These are phyloP conservation scores for Eimeria acervulina DNA, from an alignment of 169 alveolate species.

Conservation along the genomic window DNA sequence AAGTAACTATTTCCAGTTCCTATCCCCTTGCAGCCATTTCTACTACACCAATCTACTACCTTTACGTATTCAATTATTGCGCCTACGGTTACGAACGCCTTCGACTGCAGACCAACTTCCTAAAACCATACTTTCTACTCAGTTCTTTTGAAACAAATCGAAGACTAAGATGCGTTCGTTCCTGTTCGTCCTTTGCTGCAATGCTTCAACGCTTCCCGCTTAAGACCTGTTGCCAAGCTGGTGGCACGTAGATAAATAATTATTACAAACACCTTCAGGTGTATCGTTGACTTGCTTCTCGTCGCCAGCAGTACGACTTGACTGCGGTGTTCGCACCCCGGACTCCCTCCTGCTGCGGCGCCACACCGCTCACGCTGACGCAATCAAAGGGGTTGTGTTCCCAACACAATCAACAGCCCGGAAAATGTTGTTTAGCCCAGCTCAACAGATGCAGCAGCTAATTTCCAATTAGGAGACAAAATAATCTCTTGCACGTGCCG, in stretches of 20 bases:
- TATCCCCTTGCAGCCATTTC: background rate
- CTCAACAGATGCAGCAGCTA: constrained; percentile 3
- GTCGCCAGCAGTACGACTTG: background rate
- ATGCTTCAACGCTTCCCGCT: background rate
- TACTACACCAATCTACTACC: background rate
- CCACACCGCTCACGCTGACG: background rate
- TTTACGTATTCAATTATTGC: background rate
- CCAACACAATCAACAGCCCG: background rate
- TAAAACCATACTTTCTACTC: background rate
- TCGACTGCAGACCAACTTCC: background rate
- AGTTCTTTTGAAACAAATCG: background rate
- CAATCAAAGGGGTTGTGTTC: background rate
- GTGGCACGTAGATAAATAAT: background rate
- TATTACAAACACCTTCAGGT: background rate
- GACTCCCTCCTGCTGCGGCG: constrained; percentile 11
- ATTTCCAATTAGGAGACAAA: constrained; percentile 14
- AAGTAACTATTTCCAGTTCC: background rate
- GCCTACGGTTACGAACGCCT: background rate
- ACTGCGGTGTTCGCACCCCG: constrained; percentile 13
- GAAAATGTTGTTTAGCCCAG: constrained; percentile 3
- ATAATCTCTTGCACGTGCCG: constrained; percentile 21
- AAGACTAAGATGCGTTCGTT: background rate
- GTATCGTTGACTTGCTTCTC: background rate
- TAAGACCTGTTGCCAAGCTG: background rate
- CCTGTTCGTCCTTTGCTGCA: background rate